Evolutionary conservation across 768 basidiomycete species (phyloP).

Genomic region (Suillus clintonianus): DNA sequence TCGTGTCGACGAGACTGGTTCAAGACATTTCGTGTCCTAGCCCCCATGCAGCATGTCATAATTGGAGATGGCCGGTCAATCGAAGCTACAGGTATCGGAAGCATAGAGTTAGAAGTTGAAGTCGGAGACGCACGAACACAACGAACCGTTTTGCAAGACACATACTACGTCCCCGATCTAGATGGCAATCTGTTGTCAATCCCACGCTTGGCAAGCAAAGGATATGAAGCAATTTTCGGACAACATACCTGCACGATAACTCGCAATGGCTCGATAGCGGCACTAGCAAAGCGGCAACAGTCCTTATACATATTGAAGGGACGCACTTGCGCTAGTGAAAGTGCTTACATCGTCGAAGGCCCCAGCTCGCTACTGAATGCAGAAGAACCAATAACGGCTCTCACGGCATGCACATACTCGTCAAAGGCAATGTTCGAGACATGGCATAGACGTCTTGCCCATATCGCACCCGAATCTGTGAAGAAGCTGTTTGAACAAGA

Average conservation of each 20-base stretch:
- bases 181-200: constrained; percentile 20
- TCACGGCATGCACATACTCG: background rate
- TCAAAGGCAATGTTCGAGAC: constrained; percentile 2
- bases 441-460: constrained; percentile 1
- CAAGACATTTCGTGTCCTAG: background rate
- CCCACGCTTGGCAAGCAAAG: constrained; percentile 1
- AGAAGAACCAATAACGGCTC: background rate
- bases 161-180: constrained; percentile 20
- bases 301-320: constrained; percentile 7
- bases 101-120: background rate
- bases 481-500: constrained; percentile 4
- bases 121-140: background rate
- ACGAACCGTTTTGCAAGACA: constrained; percentile 9
- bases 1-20: background rate
- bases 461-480: constrained; percentile 2
- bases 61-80: constrained; percentile 6
- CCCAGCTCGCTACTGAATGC: background rate
- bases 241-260: background rate
- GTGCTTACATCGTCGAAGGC: constrained; percentile 1
- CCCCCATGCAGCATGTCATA: background rate
- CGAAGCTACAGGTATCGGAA: constrained; percentile 2
- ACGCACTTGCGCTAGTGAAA: background rate
- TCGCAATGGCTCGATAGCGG: background rate
- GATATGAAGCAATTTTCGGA: background rate
- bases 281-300: background rate